Conservation (phyloP, 257 asterid genomes). For the Eucommia ulmoides region DNA sequence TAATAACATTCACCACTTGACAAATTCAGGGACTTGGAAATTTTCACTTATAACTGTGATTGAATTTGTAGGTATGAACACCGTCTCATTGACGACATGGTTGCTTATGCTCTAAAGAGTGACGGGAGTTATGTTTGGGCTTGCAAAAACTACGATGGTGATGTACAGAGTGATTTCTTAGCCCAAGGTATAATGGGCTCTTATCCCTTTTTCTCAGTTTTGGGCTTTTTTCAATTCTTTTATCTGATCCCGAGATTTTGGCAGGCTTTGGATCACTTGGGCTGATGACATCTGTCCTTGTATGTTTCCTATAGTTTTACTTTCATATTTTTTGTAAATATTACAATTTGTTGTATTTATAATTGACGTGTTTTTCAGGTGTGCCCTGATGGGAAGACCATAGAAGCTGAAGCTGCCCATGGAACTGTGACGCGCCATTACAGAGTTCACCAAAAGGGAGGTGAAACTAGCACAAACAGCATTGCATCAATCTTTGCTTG, state of each 20-base stretch:
- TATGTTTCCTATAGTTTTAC: conserved; percentile 19
- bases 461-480: conserved; percentile 99
- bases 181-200: conserved; percentile 98
- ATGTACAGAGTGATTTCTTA: conserved; percentile 97
- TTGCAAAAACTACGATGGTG: conserved; percentile 98
- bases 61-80: conserved; percentile 70
- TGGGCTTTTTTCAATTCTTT: too few species aligned
- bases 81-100: conserved; percentile 99
- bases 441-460: conserved; percentile 96
- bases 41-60: too few species aligned
- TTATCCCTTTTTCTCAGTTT: background rate
- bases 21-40: too few species aligned
- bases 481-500: conserved; percentile 98
- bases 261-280: conserved; percentile 99
- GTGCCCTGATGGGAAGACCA: conserved; percentile 99
- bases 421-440: conserved; percentile 98
- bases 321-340: background rate
- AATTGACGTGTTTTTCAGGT: conserved; percentile 46
- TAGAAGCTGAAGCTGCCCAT: conserved; percentile 98
- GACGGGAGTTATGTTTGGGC: conserved; percentile 99
- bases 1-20: too few species aligned
- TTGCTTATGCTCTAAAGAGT: conserved; percentile 96
- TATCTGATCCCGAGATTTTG: conserved; percentile 1
- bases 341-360: conserved; percentile 12
- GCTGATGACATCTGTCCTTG: conserved; percentile 96